A percentile compares a stretch with the other conserved stretches of the same genome.
Evolutionary conservation across 1,284 basidiomycete species (phyloP).

Genomic region (Marasmius sp.): DNA sequence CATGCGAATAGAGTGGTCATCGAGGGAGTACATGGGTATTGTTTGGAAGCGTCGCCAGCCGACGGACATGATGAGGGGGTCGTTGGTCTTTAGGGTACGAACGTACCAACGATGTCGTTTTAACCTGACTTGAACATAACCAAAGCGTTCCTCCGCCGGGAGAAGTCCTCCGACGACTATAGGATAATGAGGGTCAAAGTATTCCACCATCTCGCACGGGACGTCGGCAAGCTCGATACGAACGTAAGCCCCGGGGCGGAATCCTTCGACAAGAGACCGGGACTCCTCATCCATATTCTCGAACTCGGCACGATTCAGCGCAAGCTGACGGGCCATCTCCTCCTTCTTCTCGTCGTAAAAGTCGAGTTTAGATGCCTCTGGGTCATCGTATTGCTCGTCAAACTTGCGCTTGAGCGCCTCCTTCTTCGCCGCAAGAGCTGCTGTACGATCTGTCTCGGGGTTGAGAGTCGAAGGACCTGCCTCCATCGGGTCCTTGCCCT

Average conservation of each 20-base stretch:
- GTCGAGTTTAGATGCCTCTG: slow-evolving; percentile 73
- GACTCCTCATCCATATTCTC: slow-evolving; percentile 76
- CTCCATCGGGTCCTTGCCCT: slow-evolving; percentile 33
- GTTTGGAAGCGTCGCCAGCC: slow-evolving; percentile 98
- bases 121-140: slow-evolving; percentile 92
- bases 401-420: slow-evolving; percentile 92
- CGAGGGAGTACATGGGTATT: slow-evolving; percentile 92
- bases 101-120: slow-evolving; percentile 97
- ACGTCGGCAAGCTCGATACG: slow-evolving; percentile 86
- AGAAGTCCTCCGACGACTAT: slow-evolving; percentile 94
- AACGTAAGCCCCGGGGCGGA: slow-evolving; percentile 90
- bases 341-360: slow-evolving; percentile 94
- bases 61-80: slow-evolving; percentile 92
- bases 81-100: slow-evolving; percentile 94
- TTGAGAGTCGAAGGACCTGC: slow-evolving; percentile 22
- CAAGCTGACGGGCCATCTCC: slow-evolving; percentile 84
- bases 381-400: slow-evolving; percentile 95
- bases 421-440: slow-evolving; percentile 82
- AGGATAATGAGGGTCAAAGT: slow-evolving; percentile 92
- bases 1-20: slow-evolving; percentile 97
- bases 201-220: slow-evolving; percentile 89
- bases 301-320: slow-evolving; percentile 88
- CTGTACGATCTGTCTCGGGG: slow-evolving; percentile 45
- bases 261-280: slow-evolving; percentile 87
- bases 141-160: slow-evolving; percentile 88